Evolutionary conservation across 768 basidiomycete genomes (phyloP).

Genomic region (button mushroom (Agaricus bisporus)): DNA sequence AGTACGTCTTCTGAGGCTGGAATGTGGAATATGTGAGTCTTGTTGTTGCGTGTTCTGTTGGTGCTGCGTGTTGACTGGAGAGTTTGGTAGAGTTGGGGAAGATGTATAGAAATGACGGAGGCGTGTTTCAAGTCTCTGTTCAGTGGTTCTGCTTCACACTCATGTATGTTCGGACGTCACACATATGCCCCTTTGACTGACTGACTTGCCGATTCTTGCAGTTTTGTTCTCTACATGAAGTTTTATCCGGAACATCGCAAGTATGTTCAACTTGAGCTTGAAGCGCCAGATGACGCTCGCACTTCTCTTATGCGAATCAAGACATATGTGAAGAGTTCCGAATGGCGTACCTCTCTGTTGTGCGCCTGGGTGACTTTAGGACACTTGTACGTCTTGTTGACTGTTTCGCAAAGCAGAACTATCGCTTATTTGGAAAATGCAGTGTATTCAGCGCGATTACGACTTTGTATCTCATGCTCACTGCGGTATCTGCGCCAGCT

Average conservation of each 20-base stretch:
- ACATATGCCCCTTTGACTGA: neutral
- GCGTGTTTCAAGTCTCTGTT: slow-evolving; percentile 72
- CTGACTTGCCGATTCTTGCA: slow-evolving; percentile 28
- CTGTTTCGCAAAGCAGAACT: neutral
- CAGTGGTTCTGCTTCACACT: slow-evolving; percentile 84
- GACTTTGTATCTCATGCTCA: slow-evolving; percentile 56
- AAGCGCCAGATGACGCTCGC: slow-evolving; percentile 24
- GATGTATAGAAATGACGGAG: slow-evolving; percentile 75
- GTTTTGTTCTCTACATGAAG: slow-evolving; percentile 84
- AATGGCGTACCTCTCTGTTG: slow-evolving; percentile 75
- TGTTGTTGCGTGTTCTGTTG: neutral
- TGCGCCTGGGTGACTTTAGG: slow-evolving; percentile 65
- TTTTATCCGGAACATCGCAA: slow-evolving; percentile 89
- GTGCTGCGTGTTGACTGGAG: neutral
- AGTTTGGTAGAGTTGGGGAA: slow-evolving; percentile 49
- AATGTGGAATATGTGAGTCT: slow-evolving; percentile 79
- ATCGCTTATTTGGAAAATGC: neutral
- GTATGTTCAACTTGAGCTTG: slow-evolving; percentile 29
- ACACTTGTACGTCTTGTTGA: slow-evolving; percentile 59
- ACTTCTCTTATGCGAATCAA: slow-evolving; percentile 30
- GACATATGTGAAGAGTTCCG: slow-evolving; percentile 47
- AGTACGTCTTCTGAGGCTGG: slow-evolving; percentile 77
- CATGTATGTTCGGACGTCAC: slow-evolving; percentile 49
- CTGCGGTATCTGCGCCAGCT: slow-evolving; percentile 29
- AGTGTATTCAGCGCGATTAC: slow-evolving; percentile 54